phyloP scores from a whole-genome alignment of 2,329 filamentous ascomycete genomes.

The Lasiodiplodia hormozganensis region DNA sequence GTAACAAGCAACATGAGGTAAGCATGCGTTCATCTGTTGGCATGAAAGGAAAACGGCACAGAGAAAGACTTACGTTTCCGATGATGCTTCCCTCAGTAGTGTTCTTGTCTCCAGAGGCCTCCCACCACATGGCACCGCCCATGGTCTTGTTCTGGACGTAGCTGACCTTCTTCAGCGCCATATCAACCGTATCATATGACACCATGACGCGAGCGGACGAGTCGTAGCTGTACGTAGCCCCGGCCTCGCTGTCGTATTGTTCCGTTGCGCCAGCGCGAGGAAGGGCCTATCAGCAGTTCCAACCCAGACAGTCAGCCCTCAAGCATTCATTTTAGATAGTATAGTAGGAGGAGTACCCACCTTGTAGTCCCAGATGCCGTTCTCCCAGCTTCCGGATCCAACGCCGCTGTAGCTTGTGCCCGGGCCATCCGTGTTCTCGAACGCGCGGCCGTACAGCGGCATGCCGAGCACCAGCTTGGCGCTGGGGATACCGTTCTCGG shows the following conservation, averaged over 20 bases:
- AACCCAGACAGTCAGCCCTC: neutral
- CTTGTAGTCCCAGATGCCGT: slow-evolving; percentile 88
- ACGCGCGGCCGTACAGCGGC: slow-evolving; percentile 89
- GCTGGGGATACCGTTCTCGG: slow-evolving; percentile 64
- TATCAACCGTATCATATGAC: slow-evolving; percentile 73
- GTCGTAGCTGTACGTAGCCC: slow-evolving; percentile 82
- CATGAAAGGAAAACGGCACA: neutral
- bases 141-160: slow-evolving; percentile 70
- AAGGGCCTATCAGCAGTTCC: slow-evolving; percentile 56
- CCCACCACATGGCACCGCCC: slow-evolving; percentile 98
- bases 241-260: slow-evolving; percentile 65
- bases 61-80: slow-evolving; percentile 40
- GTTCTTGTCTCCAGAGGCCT: slow-evolving; percentile 77
- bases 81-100: slow-evolving; percentile 71
- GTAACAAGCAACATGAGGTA: neutral
- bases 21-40: neutral
- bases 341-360: neutral
- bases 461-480: slow-evolving; percentile 87
- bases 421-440: slow-evolving; percentile 77
- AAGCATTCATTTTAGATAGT: neutral
- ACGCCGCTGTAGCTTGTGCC: slow-evolving; percentile 74
- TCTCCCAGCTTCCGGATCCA: slow-evolving; percentile 83
- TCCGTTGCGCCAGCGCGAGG: slow-evolving; percentile 73
- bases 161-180: slow-evolving; percentile 72
- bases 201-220: slow-evolving; percentile 69